Evolutionary conservation across 2,329 filamentous ascomycete species (phyloP).

Genomic region (Elsinoe australis): DNA sequence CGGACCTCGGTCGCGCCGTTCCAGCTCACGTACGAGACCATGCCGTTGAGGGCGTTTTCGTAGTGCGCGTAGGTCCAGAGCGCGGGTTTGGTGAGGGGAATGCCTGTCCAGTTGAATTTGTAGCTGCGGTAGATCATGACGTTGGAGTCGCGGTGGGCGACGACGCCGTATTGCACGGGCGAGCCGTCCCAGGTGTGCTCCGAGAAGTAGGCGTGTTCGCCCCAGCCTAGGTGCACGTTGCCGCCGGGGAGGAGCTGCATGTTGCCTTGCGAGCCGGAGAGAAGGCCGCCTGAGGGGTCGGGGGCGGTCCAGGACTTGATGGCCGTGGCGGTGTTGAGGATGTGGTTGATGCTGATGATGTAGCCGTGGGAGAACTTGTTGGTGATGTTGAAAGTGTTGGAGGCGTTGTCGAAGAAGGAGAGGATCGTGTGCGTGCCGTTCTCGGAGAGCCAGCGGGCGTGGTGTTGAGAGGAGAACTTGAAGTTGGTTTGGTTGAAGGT

Average conservation of each 20-base stretch:
- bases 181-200: conserved; percentile 42
- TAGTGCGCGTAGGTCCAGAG: conserved; percentile 33
- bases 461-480: conserved; percentile 47
- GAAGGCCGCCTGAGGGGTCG: conserved; percentile 37
- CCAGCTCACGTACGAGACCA: conserved; percentile 47
- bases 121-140: conserved; percentile 50
- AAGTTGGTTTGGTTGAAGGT: conserved; percentile 43
- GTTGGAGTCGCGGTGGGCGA: conserved; percentile 33
- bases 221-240: conserved; percentile 52
- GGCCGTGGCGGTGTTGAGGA: conserved; percentile 37
- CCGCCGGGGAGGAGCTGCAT: conserved; percentile 49
- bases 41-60: conserved; percentile 26
- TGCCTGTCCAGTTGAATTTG: conserved; percentile 47
- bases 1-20: conserved; percentile 45
- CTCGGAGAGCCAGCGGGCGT: conserved; percentile 43
- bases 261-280: conserved; percentile 46
- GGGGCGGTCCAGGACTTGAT: conserved; percentile 44
- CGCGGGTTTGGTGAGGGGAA: conserved; percentile 36
- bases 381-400: conserved; percentile 40
- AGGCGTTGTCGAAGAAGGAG: conserved; percentile 49
- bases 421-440: conserved; percentile 43
- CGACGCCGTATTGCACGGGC: conserved; percentile 47
- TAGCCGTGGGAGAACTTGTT: conserved; percentile 38
- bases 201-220: conserved; percentile 38
- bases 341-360: conserved; percentile 41